These are phyloP conservation scores for Nannizziopsis barbatae DNA, from an alignment of 2,329 filamentous ascomycete species.

Conservation along the genomic window DNA sequence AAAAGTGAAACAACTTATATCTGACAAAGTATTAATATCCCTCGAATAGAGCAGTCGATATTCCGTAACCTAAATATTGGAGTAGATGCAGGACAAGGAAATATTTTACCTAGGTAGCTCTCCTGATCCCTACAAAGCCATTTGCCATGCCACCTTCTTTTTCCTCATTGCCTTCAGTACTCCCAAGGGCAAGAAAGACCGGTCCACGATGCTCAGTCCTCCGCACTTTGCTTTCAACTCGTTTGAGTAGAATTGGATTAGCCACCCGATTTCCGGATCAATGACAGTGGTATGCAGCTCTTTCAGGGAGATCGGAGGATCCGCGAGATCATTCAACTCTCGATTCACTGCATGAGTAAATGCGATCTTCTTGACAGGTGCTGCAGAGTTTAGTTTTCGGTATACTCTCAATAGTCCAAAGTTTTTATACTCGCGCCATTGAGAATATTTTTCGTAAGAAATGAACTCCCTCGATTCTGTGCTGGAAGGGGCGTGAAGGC, in stretches of 20 bases:
- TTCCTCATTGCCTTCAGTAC: conserved; percentile 32
- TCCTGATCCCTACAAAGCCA: conserved; percentile 28
- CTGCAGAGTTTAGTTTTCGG: conserved; percentile 19
- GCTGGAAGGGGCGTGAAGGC: conserved; percentile 11
- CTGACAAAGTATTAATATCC: no score
- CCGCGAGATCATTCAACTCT: not conserved
- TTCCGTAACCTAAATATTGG: no score
- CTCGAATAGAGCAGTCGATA: no score
- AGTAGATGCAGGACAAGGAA: no score
- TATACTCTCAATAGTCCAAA: conserved; percentile 18
- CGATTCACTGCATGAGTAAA: conserved; percentile 14
- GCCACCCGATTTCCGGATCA: conserved; percentile 26
- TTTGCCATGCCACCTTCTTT: conserved; percentile 34
- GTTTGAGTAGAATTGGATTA: conserved; percentile 27
- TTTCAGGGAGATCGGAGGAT: conserved; percentile 9
- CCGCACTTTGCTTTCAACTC: conserved; percentile 28
- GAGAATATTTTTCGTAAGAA: conserved; percentile 28
- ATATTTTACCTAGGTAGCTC: no score
- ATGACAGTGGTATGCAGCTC: conserved; percentile 16
- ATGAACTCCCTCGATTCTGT: conserved; percentile 22
- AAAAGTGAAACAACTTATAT: no score
- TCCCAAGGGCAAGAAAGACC: conserved; percentile 31
- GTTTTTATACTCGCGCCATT: conserved; percentile 23
- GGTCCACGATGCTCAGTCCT: conserved; percentile 31
- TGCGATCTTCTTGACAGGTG: conserved; percentile 18